Percentiles rank a stretch among this genome's conserved stretches.
Conservation (phyloP, 164 flowering plant species). For the Santalum album region DNA sequence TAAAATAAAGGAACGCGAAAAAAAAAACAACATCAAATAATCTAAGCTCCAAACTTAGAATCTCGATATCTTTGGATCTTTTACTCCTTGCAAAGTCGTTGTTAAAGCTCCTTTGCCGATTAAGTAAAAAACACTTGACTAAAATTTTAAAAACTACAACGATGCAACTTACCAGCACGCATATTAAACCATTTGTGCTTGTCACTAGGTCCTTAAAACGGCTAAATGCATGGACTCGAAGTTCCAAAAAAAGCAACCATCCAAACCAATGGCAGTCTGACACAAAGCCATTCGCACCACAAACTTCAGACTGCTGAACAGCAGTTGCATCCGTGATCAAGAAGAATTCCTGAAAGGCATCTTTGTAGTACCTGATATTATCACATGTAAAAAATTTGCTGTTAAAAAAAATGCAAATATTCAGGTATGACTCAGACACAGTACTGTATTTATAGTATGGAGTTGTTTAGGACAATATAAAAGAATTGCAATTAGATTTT, state of each 20-base stretch:
- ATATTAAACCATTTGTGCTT: constrained; percentile 78
- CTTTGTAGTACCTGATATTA: constrained; percentile 65
- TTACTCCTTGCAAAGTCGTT: too few species aligned
- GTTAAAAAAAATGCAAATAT: too few species aligned
- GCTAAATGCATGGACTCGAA: constrained; percentile 80
- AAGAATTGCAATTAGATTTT: too few species aligned
- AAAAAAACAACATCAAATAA: too few species aligned
- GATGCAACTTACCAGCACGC: constrained; percentile 65
- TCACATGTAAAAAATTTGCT: constrained; percentile 4
- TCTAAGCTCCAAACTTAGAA: neutral
- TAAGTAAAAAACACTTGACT: too few species aligned
- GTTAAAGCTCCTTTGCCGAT: too few species aligned
- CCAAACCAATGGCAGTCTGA: constrained; percentile 82
- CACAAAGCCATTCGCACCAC: constrained; percentile 17
- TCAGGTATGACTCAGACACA: too few species aligned
- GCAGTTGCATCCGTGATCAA: constrained; percentile 28
- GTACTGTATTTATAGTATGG: too few species aligned
- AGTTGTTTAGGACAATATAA: too few species aligned
- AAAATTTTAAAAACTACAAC: too few species aligned
- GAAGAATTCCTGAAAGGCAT: constrained; percentile 61
- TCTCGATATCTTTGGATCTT: neutral
- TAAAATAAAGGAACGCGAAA: too few species aligned
- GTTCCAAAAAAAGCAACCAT: constrained; percentile 90
- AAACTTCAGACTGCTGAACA: constrained; percentile 22
- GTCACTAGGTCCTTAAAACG: constrained; percentile 85